These are phyloP conservation scores for Fusarium praegraminearum DNA, from an alignment of 2,329 filamentous ascomycete species.

Conservation along the genomic window DNA sequence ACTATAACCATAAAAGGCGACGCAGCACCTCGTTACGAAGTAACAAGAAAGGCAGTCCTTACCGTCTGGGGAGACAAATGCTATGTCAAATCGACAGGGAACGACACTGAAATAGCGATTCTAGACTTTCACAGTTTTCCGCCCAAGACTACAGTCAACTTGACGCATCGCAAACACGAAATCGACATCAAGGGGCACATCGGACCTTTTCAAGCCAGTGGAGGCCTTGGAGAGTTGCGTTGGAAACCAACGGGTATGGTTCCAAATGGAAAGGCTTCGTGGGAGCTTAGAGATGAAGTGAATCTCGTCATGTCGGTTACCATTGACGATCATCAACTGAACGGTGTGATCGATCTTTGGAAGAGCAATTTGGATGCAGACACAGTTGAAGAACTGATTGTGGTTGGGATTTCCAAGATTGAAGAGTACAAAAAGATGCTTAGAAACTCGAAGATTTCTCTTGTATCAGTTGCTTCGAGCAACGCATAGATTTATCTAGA, in stretches of 20 bases:
- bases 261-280: background rate
- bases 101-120: background rate
- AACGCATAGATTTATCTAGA: background rate
- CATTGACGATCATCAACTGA: background rate
- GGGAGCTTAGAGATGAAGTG: background rate
- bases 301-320: background rate
- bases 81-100: background rate
- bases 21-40: background rate
- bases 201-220: background rate
- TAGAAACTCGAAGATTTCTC: background rate
- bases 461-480: background rate
- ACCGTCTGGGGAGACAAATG: background rate
- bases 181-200: background rate
- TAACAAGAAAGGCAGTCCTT: background rate
- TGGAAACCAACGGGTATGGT: background rate
- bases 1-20: background rate
- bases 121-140: slow-evolving; percentile 5
- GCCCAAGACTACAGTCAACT: background rate
- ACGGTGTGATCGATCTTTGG: background rate
- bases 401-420: background rate
- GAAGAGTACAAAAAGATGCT: background rate
- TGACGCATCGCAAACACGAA: background rate
- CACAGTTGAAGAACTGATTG: background rate
- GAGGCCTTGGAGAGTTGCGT: background rate
- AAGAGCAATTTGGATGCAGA: accelerated